phyloP scores from a whole-genome alignment of 75 land plant species.

The Cunninghamia lanceolata region DNA sequence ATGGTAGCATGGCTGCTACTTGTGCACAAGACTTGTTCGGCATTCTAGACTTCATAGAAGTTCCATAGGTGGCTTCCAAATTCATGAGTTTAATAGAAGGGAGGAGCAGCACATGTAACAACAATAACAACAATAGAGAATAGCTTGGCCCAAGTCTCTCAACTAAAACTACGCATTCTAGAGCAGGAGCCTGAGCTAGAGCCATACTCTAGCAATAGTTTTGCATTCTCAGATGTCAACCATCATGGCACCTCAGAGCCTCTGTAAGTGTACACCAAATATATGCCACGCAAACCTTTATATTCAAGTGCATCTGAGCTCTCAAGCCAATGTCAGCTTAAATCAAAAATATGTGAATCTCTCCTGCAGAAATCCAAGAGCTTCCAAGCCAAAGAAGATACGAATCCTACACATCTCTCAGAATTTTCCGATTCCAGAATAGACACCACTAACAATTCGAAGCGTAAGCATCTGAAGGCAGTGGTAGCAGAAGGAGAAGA shows the following conservation, averaged over 20 bases:
- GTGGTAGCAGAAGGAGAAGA: constrained; percentile 20
- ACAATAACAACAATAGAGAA: background rate
- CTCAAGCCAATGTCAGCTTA: background rate
- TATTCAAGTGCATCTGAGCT: background rate
- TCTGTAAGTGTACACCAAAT: background rate
- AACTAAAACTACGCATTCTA: background rate
- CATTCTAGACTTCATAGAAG: constrained; percentile 4
- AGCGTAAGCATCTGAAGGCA: background rate
- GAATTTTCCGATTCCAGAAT: constrained; percentile 4
- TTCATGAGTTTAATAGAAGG: background rate
- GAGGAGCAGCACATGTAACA: constrained; percentile 4
- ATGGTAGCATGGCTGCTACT: background rate
- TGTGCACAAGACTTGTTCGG: constrained; percentile 10
- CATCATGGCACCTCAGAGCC: background rate
- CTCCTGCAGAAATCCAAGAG: background rate
- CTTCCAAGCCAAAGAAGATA: background rate
- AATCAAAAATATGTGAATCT: background rate
- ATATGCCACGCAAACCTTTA: background rate
- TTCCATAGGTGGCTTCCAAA: background rate
- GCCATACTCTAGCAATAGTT: background rate
- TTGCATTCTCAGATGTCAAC: background rate
- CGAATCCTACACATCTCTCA: background rate
- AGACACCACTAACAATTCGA: background rate
- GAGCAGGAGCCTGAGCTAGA: constrained; percentile 6
- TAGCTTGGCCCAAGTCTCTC: background rate